Evolutionary conservation across 805 yeast genomes (phyloP), one percentile per base, ranked within the genome.

Genomic region (Candida insectalens): DNA sequence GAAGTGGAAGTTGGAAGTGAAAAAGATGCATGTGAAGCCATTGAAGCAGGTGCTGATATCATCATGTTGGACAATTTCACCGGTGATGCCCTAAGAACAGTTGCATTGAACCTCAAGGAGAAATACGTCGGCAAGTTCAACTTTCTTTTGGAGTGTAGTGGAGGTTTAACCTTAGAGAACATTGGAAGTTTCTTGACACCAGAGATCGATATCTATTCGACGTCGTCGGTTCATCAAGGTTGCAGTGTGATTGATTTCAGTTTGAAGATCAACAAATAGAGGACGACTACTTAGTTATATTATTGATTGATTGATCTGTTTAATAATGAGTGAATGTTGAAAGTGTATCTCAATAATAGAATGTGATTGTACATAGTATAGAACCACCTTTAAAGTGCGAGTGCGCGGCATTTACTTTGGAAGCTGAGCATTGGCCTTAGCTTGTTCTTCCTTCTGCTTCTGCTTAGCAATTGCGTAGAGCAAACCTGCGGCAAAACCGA

Each of bases 391-490:
- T n/a, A n/a, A n/a, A n/a, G n/a, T n/a, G n/a, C n/a, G n/a, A n/a
- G n/a, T 19, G 25, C 8, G 6, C 20, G 15, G 10, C 6, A 32
- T 3, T 39, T 49, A 55, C 46, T 55, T 58, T 41, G 64, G 64
- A 32, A 59, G 44, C 32, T 44, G 44, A 21, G 23, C 23, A 37
- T 49, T 50, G 34, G 40, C 36, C 18, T 36, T 38, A 14, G 37
- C 37, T 20, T 40, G 40, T 29, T 51, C 59, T 57, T 68, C 75
- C 54, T 69, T 72, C 66, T 88, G 95, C 69, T 79, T 81, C 67
- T 88, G 85, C 68, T 88, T 92, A 44, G 97, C 95, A 45, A 83
- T 82, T 40, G 96, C 89, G 60, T 92, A 92, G 35, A 88, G 95
- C 47, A 92, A 66, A 60, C 99, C 99, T 42, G 98, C 94, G 43